Conservation (phyloP, 2,329 filamentous ascomycete species). For the Metarhizium rileyi region DNA sequence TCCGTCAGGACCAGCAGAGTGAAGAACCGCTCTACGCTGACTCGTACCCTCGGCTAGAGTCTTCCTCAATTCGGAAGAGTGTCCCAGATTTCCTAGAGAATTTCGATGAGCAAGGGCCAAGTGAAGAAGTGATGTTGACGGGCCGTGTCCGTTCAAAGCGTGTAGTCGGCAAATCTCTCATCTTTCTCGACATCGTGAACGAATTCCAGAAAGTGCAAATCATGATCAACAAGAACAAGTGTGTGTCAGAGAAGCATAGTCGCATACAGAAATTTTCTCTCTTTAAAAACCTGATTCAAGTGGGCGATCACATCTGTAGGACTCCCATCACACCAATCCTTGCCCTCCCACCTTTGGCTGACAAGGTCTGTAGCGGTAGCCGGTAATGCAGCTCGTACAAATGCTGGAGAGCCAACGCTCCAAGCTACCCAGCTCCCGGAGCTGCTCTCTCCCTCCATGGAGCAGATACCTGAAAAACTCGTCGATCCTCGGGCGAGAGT, state of each 20-base stretch:
- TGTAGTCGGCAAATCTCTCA: constrained; percentile 62
- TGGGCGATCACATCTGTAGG: constrained; percentile 79
- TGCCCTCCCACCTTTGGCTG: constrained; percentile 13
- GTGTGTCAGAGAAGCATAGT: constrained; percentile 22
- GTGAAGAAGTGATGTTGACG: constrained; percentile 21
- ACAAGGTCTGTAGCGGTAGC: constrained; percentile 45
- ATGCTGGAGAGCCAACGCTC: constrained; percentile 67
- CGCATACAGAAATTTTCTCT: constrained; percentile 40
- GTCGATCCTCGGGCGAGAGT: constrained; percentile 62
- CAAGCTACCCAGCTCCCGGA: constrained; percentile 57
- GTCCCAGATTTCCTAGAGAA: constrained; percentile 25
- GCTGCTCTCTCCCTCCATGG: constrained; percentile 67
- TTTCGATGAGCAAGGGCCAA: constrained; percentile 16
- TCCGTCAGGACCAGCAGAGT: constrained; percentile 22
- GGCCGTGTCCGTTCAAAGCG: constrained; percentile 69
- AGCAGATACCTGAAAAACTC: constrained; percentile 64
- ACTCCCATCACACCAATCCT: constrained; percentile 18
- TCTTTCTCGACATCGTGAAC: constrained; percentile 74
- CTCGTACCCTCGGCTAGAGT: constrained; percentile 25
- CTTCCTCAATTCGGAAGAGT: constrained; percentile 17
- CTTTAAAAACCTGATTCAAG: constrained; percentile 56
- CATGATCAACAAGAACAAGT: constrained; percentile 58
- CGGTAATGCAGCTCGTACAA: constrained; percentile 60
- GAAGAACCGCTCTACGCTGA: constrained; percentile 26
- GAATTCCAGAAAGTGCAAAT: constrained; percentile 65